These are phyloP conservation scores for Anisodus acutangulus DNA, from an alignment of 257 asterid species.

Conservation along the genomic window DNA sequence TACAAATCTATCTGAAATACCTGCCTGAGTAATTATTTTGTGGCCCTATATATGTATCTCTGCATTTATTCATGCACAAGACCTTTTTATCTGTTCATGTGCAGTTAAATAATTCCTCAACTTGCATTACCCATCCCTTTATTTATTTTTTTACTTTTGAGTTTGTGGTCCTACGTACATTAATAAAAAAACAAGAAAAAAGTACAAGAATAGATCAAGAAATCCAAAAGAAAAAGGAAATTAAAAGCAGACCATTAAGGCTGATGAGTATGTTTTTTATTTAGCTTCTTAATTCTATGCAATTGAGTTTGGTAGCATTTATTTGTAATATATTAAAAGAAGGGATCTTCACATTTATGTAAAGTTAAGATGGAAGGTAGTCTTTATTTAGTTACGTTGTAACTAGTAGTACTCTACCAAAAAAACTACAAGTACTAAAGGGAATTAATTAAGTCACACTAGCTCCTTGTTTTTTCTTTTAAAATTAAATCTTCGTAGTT, in stretches of 20 bases:
- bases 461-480: too few species aligned
- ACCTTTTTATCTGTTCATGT: conserved; percentile 20
- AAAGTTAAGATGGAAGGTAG: background rate
- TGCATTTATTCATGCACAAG: conserved; percentile 14
- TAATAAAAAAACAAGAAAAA: background rate
- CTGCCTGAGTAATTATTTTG: conserved; percentile 12
- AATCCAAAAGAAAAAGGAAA: background rate
- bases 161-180: conserved; percentile 4
- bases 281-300: background rate
- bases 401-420: too few species aligned
- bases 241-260: background rate
- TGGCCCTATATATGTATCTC: background rate
- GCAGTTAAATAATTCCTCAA: conserved; percentile 17
- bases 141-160: background rate
- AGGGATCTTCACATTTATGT: background rate
- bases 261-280: background rate
- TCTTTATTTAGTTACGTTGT: too few species aligned
- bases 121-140: conserved; percentile 17
- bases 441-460: too few species aligned
- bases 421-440: too few species aligned
- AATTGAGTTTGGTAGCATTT: conserved; percentile 22
- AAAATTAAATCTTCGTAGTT: too few species aligned
- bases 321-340: background rate
- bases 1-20: background rate
- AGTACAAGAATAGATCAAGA: background rate